Conservation (phyloP, 1,284 basidiomycete genomes). For the Microbotryomycetes sp. region DNA sequence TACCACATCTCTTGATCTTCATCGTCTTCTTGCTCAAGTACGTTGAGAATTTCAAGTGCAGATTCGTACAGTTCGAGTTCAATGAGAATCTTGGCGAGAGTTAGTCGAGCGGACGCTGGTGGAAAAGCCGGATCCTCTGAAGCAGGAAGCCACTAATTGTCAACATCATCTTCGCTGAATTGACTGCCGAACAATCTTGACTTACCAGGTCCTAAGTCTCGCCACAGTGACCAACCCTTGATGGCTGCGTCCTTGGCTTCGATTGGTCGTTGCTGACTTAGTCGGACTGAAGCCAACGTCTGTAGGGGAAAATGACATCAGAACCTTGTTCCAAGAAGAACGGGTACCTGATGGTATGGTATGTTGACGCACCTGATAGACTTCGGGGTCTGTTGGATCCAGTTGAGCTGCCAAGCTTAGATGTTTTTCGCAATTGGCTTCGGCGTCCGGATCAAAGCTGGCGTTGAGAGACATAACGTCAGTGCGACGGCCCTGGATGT, state of each 20-base stretch:
- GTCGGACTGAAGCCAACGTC: constrained; percentile 74
- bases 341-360: neutral
- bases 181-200: neutral
- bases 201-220: constrained; percentile 64
- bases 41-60: constrained; percentile 69
- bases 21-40: constrained; percentile 74
- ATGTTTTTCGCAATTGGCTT: constrained; percentile 71
- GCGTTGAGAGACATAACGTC: neutral
- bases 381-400: constrained; percentile 69
- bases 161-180: neutral
- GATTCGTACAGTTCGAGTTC: constrained; percentile 65
- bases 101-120: constrained; percentile 63
- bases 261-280: constrained; percentile 76
- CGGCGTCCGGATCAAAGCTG: constrained; percentile 73
- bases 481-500: no score
- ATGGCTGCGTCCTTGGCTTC: constrained; percentile 68
- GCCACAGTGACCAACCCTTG: constrained; percentile 65
- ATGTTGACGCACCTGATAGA: constrained; percentile 45
- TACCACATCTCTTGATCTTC: constrained; percentile 89
- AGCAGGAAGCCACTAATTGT: no score
- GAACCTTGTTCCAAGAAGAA: neutral
- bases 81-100: constrained; percentile 73
- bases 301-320: constrained; percentile 43
- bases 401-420: constrained; percentile 64
- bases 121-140: constrained; percentile 66